Evolutionary conservation across 495 filamentous ascomycete species (phyloP), one percentile per base, ranked within the genome.

Genomic region (Aspergillus homomorphus): DNA sequence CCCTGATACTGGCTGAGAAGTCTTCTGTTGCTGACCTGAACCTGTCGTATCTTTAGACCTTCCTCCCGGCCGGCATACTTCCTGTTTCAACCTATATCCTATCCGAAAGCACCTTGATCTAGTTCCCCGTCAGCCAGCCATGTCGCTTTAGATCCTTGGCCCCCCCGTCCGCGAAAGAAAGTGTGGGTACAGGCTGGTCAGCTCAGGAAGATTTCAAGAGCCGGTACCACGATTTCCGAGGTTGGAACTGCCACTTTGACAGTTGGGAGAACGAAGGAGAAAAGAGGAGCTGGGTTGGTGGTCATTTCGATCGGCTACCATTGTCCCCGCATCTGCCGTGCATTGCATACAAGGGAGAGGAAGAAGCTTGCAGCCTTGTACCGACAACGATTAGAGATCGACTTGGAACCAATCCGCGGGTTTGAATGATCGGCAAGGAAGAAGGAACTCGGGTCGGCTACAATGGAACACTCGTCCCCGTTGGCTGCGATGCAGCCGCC

Each of bases 391-490:
- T 12, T 38, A 10, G 26, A 4, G 33, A 38, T 38, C 33, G 33
- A 38, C 33, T 38, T 38, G 33, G 33, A 38, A 14, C 33, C 33
- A 38, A 38, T 38, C 33, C 23, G 49, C 22, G 33, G 12, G 23
- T 22, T 18, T 44, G 19, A 48, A 56, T n/a, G 23, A 46, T 49
- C 18, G 41, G 38, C 24, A 21, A 50, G 28, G 24, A 56, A 22
- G 30, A 24, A 59, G 43, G 42, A 56, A 16, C 38, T 23, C 51
- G 46, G 41, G 45, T 48, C 44, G 20, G 23, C 51, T 26, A 72
- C 59, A 56, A 96, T 98, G 91, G 90, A 96, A 75, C 87, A 87
- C 48, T 98, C 93, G 51, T 98, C 94, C 56, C 94, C 94, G 46
- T 75, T 96, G 65, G 94, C 93, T 68, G 91, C 92, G 42, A 90